Evolutionary conservation across 1,284 basidiomycete species (phyloP).

Genomic region (Malassezia sympodialis): DNA sequence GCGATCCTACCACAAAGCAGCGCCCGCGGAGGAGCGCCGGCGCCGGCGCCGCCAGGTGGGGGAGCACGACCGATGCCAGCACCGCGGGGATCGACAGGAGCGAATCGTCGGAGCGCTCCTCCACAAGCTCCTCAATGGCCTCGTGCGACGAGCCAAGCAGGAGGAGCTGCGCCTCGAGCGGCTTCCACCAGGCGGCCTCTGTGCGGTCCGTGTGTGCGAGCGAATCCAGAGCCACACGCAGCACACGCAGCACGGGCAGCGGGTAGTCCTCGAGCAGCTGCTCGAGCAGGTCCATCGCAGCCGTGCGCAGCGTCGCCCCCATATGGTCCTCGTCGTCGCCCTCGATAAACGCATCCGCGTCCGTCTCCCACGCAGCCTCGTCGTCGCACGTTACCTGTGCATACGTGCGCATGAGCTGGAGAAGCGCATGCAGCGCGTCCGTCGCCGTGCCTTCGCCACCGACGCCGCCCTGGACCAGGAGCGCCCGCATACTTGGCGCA

Average conservation of each 20-base stretch:
- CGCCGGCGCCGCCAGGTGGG: conserved; percentile 57
- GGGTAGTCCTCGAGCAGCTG: conserved; percentile 66
- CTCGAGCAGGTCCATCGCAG: conserved; percentile 70
- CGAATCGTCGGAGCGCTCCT: conserved; percentile 59
- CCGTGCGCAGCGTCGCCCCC: conserved; percentile 68
- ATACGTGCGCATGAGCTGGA: conserved; percentile 61
- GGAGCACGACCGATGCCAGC: conserved; percentile 68
- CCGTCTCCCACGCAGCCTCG: conserved; percentile 81
- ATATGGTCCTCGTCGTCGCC: conserved; percentile 88
- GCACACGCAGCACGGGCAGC: conserved; percentile 55
- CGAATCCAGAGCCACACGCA: conserved; percentile 34
- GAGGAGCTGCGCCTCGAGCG: conserved; percentile 71
- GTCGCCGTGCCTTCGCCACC: conserved; percentile 50
- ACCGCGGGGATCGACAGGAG: conserved; percentile 60
- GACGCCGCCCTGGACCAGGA: conserved; percentile 54
- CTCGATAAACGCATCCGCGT: conserved; percentile 81
- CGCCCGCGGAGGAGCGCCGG: conserved; percentile 80
- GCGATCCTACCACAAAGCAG: conserved; percentile 85
- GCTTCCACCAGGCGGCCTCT: conserved; percentile 57
- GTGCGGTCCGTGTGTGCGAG: conserved; percentile 52
- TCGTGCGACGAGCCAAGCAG: conserved; percentile 74
- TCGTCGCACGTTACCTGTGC: conserved; percentile 81
- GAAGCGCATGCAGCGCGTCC: conserved; percentile 49
- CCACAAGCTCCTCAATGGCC: conserved; percentile 63
- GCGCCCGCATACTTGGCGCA: conserved; percentile 56